Evolutionary conservation across 208 protist genomes (phyloP), one percentile per base, ranked within the genome.

Genomic region (Trypanosoma rangeli): DNA sequence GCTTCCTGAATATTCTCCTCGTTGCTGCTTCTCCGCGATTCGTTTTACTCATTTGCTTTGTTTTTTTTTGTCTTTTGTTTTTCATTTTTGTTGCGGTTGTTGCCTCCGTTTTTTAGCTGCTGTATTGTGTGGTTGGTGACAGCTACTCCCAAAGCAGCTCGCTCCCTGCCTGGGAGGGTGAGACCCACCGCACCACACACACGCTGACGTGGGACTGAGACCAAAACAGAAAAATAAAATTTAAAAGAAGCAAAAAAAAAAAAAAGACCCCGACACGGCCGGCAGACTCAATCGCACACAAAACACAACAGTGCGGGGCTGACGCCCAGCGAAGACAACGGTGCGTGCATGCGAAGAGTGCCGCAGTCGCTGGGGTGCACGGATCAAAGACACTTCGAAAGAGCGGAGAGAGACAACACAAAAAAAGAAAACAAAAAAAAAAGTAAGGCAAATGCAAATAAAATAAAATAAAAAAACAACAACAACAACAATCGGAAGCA

Each of bases 381-480:
- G 20, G 20, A 50, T 50, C 3, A 22, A 50, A 50, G 20, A 56
- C 26, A 56, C 26, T 56, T 31, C 10, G 20, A 54, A n/a, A 16
- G 22, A n/a, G 26, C 10, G 24, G 5, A 29, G 5, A 7, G 3
- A 15, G 22, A 9, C 26, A 56, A 56, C 31, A 33, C 12, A 56
- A 33, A 56, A 56, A 56, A 29, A 24, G 3, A 29, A 56, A 56
- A 56, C n/a, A 53, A 15, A 3, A 53, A 53, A 53, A 53, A 33
- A 5, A 13, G 26, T 59, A 8, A n/a, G 24, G 3, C 4, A 62
- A 2, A 44, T 5, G 20, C 39, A 62, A 48, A 44, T 15, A 62
- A 62, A 62, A 62, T 46, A 62, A 48, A 48, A 24, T 33, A 56
- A 56, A 20, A 31, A 29, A 56, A 29, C 10, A 31, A 29, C 2